A percentile compares a stretch with the other conserved stretches of the same genome.
Conservation (phyloP, 192 early-diverging fungal species). For the Podila horticola region DNA sequence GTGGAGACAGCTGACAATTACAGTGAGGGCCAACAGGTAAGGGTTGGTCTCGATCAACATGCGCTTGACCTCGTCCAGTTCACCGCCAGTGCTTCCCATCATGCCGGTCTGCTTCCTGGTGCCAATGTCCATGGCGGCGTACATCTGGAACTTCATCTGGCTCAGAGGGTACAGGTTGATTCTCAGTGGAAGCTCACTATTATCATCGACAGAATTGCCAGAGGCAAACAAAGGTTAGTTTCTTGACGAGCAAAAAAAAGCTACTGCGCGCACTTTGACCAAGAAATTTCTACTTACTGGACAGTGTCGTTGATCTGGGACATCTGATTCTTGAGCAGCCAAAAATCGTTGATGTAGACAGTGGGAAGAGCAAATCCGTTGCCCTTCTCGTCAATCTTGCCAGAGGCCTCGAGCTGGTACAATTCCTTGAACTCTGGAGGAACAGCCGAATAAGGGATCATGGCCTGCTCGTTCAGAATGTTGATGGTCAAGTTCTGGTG, state of each 20-base stretch:
- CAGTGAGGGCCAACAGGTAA: constrained; percentile 77
- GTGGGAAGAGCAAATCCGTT: constrained; percentile 73
- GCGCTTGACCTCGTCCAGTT: constrained; percentile 87
- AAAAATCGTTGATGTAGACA: constrained; percentile 85
- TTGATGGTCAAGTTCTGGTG: constrained; percentile 78
- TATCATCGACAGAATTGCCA: constrained; percentile 4
- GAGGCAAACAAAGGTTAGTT: not conserved
- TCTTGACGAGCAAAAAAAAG: not conserved
- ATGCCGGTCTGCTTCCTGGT: constrained; percentile 68
- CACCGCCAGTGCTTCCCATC: constrained; percentile 58
- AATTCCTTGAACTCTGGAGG: constrained; percentile 65
- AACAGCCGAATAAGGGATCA: constrained; percentile 56
- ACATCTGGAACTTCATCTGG: constrained; percentile 81
- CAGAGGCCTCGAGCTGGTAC: constrained; percentile 54
- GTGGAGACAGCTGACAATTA: constrained; percentile 83
- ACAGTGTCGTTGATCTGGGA: constrained; percentile 79
- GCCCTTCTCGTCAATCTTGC: constrained; percentile 38
- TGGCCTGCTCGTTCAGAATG: constrained; percentile 59
- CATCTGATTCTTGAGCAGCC: constrained; percentile 76
- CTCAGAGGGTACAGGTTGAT: constrained; percentile 73
- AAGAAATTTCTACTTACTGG: constrained; percentile 52
- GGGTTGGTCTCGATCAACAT: constrained; percentile 95
- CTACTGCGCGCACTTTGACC: no score
- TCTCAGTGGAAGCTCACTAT: constrained; percentile 70
- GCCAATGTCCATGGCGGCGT: constrained; percentile 73